A percentile compares a stretch with the other conserved stretches of the same genome.
Conservation (phyloP, 176 grass and related monocot species). For the Triticum timopheevii region DNA sequence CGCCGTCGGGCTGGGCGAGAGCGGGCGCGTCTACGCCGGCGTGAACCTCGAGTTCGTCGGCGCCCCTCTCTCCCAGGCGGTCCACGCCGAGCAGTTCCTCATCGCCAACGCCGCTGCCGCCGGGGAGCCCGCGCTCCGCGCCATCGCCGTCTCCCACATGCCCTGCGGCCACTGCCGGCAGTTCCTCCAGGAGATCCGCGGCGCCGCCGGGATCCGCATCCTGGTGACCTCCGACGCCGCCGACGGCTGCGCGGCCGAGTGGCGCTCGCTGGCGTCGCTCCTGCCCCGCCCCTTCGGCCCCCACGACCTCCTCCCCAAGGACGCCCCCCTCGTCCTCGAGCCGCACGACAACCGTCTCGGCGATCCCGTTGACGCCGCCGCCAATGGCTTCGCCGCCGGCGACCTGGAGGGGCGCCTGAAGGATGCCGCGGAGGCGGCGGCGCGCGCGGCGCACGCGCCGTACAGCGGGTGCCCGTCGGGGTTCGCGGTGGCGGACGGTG, state of each 20-base stretch:
- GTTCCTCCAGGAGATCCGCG: conserved; percentile 95
- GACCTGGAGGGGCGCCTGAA: conserved; percentile 36
- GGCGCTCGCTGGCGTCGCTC: conserved; percentile 68
- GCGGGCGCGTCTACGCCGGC: conserved; percentile 75
- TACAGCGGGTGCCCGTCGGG: conserved; percentile 81
- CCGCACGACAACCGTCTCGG: conserved; percentile 63
- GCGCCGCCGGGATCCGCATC: conserved; percentile 64
- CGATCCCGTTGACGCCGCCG: not conserved
- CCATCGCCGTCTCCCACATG: conserved; percentile 86
- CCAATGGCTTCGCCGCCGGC: conserved; percentile 36
- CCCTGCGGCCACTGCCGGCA: conserved; percentile 97
- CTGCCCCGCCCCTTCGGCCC: conserved; percentile 77
- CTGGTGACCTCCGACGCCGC: conserved; percentile 76
- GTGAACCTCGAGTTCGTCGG: conserved; percentile 88
- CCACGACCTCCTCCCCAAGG: conserved; percentile 64
- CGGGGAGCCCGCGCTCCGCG: conserved; percentile 64
- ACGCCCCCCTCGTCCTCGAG: conserved; percentile 75
- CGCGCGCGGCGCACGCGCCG: conserved; percentile 72
- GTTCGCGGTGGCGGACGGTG: conserved; percentile 70
- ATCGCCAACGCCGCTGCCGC: conserved; percentile 74
- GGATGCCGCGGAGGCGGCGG: conserved; percentile 57
- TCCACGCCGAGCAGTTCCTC: conserved; percentile 93
- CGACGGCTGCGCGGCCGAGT: conserved; percentile 40
- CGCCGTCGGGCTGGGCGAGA: conserved; percentile 80
- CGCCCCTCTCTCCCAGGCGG: conserved; percentile 58